These are phyloP conservation scores for Spencermartinsiella europaea DNA, from an alignment of 805 yeast species.

Conservation along the genomic window DNA sequence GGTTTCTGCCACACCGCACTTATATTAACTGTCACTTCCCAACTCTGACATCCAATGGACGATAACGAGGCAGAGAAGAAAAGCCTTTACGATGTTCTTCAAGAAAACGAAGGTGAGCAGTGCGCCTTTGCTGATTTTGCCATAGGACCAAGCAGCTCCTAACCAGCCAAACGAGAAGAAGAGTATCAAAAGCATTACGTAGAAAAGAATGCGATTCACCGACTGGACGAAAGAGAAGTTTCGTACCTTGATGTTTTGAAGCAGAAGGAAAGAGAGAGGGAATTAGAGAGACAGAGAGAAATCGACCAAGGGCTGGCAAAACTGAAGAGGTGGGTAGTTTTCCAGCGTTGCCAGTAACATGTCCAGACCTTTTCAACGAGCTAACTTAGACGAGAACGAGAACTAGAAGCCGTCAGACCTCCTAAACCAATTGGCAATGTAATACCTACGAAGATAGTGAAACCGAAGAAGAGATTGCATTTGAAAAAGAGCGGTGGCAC, in stretches of 20 bases:
- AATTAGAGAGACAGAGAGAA: slow-evolving; percentile 6
- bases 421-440: background rate
- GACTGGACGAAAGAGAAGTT: slow-evolving; percentile 12
- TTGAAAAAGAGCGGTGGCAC: background rate
- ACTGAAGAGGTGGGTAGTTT: slow-evolving; percentile 1
- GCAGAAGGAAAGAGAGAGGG: slow-evolving; percentile 4
- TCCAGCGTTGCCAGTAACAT: background rate
- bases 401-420: background rate
- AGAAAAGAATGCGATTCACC: slow-evolving; percentile 6
- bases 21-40: background rate
- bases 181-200: slow-evolving; percentile 11
- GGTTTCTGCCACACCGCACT: no score
- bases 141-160: background rate
- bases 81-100: slow-evolving; percentile 9
- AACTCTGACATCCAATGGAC: background rate
- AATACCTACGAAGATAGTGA: slow-evolving; percentile 3
- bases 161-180: slow-evolving; percentile 12
- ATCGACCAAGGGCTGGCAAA: slow-evolving; percentile 8
- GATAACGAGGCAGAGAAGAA: background rate
- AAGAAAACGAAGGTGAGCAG: slow-evolving; percentile 8
- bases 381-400: background rate
- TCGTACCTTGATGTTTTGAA: slow-evolving; percentile 8
- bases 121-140: background rate
- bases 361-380: background rate
- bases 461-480: background rate